Evolutionary conservation across 2,329 filamentous ascomycete species (phyloP).

Genomic region (Hirsutella rhossiliensis): DNA sequence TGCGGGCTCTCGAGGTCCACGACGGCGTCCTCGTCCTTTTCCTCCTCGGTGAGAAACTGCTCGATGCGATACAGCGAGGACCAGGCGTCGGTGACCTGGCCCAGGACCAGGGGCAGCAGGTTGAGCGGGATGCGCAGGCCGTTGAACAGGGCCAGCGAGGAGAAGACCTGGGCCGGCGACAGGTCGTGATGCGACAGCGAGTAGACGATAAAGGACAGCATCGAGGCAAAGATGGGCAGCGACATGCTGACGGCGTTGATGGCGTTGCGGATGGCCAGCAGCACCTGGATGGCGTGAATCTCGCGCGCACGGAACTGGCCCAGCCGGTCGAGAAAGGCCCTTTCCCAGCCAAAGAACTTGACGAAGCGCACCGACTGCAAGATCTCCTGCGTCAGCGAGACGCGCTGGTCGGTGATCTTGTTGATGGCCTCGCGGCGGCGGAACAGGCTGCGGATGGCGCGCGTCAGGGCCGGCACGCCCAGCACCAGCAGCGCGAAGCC

Average conservation of each 20-base stretch:
- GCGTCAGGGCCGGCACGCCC: conserved; percentile 64
- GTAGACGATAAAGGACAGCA: conserved; percentile 85
- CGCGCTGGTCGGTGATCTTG: conserved; percentile 85
- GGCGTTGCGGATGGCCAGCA: conserved; percentile 72
- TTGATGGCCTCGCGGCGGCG: conserved; percentile 69
- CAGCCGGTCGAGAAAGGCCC: conserved; percentile 68
- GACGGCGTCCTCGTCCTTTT: conserved; percentile 60
- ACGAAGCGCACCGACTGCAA: conserved; percentile 85
- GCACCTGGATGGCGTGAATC: conserved; percentile 70
- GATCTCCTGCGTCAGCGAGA: conserved; percentile 86
- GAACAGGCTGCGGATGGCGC: conserved; percentile 67
- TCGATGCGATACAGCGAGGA: conserved; percentile 76
- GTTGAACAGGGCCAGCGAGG: conserved; percentile 89
- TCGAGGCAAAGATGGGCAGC: conserved; percentile 85
- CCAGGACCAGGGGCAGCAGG: conserved; percentile 74
- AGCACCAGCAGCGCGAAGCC: conserved; percentile 76
- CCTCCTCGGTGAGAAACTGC: conserved; percentile 78
- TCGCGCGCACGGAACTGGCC: conserved; percentile 63
- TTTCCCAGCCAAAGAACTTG: conserved; percentile 95
- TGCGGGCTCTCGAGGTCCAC: conserved; percentile 45
- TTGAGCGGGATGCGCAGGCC: conserved; percentile 82
- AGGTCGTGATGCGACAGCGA: conserved; percentile 55
- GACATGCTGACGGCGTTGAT: conserved; percentile 78
- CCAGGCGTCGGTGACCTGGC: conserved; percentile 82
- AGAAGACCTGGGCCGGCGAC: conserved; percentile 72